Conservation (phyloP, 2,329 filamentous ascomycete species). For the Didymosphaeria variabile region DNA sequence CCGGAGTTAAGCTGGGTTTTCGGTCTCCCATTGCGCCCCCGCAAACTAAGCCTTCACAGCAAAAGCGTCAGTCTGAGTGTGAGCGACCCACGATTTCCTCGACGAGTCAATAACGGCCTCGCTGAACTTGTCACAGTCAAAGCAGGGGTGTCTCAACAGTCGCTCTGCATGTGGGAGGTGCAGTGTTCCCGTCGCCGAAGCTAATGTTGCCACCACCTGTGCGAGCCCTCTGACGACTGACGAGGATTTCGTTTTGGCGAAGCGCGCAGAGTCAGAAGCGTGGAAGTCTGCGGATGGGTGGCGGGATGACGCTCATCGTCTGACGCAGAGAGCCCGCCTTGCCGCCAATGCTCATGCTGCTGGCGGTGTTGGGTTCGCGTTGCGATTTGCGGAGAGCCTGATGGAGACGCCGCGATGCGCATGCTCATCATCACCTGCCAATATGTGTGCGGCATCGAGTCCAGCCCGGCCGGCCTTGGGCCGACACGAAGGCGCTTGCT, state of each 20-base stretch:
- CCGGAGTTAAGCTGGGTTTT: not conserved
- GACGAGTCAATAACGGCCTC: not conserved
- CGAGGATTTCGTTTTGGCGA: not conserved
- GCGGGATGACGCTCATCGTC: slow-evolving; percentile 22
- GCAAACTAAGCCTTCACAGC: not conserved
- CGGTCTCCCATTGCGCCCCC: not conserved
- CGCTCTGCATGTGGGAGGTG: slow-evolving; percentile 1
- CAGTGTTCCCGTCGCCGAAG: not conserved
- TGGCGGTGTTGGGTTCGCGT: slow-evolving; percentile 8
- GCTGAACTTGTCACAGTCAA: not conserved
- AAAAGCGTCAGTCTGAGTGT: not conserved
- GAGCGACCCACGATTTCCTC: not conserved
- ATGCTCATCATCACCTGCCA: slow-evolving; percentile 13
- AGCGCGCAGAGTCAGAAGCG: slow-evolving; percentile 12
- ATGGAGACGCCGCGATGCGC: not conserved
- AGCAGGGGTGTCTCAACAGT: not conserved
- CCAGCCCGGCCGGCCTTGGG: slow-evolving; percentile 18
- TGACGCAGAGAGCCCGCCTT: slow-evolving; percentile 24
- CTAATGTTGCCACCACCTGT: not conserved
- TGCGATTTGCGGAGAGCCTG: slow-evolving; percentile 20
- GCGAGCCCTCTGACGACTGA: not conserved
- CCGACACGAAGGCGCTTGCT: slow-evolving; percentile 18
- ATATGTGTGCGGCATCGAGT: slow-evolving; percentile 15
- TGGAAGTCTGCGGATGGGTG: not conserved
- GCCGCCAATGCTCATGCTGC: slow-evolving; percentile 17